A percentile compares a stretch with the other conserved stretches of the same genome.
Evolutionary conservation across 2,329 filamentous ascomycete genomes (phyloP).

Genomic region (Dendrostoma leiphaemia): DNA sequence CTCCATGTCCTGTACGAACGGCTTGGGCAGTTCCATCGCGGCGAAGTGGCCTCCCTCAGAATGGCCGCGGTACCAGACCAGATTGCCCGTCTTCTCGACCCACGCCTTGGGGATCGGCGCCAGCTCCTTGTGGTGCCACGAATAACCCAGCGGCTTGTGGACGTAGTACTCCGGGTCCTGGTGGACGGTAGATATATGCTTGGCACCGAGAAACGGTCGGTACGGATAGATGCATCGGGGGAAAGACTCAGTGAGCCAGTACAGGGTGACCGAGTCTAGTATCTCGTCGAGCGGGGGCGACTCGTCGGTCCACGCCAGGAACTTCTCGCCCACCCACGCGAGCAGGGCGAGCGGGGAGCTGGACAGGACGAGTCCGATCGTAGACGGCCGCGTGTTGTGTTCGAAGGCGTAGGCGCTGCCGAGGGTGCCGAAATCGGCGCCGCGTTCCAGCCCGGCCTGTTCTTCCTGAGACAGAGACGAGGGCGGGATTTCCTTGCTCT

Average conservation of each 20-base stretch:
- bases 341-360: constrained; percentile 55
- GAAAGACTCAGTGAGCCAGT: constrained; percentile 52
- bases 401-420: constrained; percentile 49
- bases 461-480: not conserved
- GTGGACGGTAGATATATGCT: not conserved
- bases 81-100: constrained; percentile 22
- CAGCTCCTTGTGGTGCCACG: constrained; percentile 40
- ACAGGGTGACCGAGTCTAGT: constrained; percentile 48
- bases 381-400: constrained; percentile 54
- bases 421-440: constrained; percentile 34
- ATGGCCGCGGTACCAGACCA: constrained; percentile 13
- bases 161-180: not conserved
- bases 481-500: not conserved
- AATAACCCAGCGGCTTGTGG: constrained; percentile 45
- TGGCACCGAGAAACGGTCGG: constrained; percentile 25
- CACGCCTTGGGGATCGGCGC: constrained; percentile 34
- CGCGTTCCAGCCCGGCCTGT: constrained; percentile 28
- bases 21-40: constrained; percentile 39
- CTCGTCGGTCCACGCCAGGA: constrained; percentile 49
- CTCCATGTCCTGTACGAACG: constrained; percentile 41
- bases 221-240: constrained; percentile 49
- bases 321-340: constrained; percentile 57
- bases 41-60: constrained; percentile 52
- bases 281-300: constrained; percentile 38
- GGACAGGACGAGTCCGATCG: constrained; percentile 52